Base-by-base conservation (phyloP, 257 asterid species). In the Ehretia macrophylla region DNA sequence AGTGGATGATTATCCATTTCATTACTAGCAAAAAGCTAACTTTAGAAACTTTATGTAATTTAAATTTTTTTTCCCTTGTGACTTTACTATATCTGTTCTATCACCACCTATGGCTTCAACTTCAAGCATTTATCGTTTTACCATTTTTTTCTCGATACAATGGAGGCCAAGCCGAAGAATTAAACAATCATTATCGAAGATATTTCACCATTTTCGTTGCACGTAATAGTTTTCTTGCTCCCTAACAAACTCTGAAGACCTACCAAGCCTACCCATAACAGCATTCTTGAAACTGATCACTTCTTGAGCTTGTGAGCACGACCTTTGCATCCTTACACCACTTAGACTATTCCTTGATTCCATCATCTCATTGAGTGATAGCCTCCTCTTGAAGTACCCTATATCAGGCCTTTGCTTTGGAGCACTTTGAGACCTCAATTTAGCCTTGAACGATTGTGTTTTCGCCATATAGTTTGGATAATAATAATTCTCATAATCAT, bases 401-500 rank as follows among this genome's bases (percentile, higher is more conserved):
- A 58, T 80, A 10, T 79, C 90, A n/a, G 85, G 95, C 66, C 98
- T 77, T 55, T 72, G 89, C 57, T 74, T 90, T 1, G 95, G 98
- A 8, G 91, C 95, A 55, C 96, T 87, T 1, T 75, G 85, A 6
- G 98, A 87, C 75, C 96, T 71, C 60, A 77, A 50, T 62, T 87
- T 87, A 1, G 96, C 95, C 60, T 67, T 77, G 69, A 85, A 90
- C 56, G 97, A 85, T 71, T 85, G 77, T 9, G 96, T 87, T 19
- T 79, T 83, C 40, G 88, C 92, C 98, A 91, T 91, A 63, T 91
- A 91, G 59, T 65, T 85, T 14, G 95, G 95, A 32, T 37, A 59
- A 61, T 39, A 14, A n/a, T 1, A 83, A 1, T 58, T 60, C 81
- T 0, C 94, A 72, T 5, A 68, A 50, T 53, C 50, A 57, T 66